Conservation (phyloP, 805 yeast genomes). For the Babjeviella inositovora region DNA sequence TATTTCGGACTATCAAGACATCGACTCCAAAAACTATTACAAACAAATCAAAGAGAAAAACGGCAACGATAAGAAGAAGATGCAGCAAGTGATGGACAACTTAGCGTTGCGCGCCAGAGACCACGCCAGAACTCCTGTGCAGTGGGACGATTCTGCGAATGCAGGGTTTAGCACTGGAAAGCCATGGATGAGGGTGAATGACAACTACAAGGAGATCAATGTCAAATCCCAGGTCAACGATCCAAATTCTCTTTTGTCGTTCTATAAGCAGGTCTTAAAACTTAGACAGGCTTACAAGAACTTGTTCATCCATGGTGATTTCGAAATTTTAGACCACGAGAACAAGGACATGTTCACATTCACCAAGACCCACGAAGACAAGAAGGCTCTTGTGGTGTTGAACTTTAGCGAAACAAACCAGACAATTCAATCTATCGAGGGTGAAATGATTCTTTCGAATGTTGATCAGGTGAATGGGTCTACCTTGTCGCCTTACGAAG, state of each 20-base stretch:
- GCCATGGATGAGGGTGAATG: slow-evolving; percentile 40
- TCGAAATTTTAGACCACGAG: slow-evolving; percentile 24
- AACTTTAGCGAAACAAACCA: slow-evolving; percentile 21
- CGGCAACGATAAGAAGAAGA: slow-evolving; percentile 9
- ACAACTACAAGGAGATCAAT: slow-evolving; percentile 29
- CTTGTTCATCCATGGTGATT: slow-evolving; percentile 24
- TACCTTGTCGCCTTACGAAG: slow-evolving; percentile 24
- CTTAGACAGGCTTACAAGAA: slow-evolving; percentile 27
- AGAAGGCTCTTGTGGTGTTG: slow-evolving; percentile 18
- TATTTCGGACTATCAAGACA: slow-evolving; percentile 31
- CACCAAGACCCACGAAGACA: slow-evolving; percentile 15
- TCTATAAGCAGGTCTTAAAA: slow-evolving; percentile 24
- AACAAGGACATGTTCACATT: slow-evolving; percentile 22
- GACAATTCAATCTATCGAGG: slow-evolving; percentile 9
- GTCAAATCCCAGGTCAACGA: slow-evolving; percentile 27
- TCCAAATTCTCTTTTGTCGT: slow-evolving; percentile 24
- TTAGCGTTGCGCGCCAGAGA: slow-evolving; percentile 28
- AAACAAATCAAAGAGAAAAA: slow-evolving; percentile 8
- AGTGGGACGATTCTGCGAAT: slow-evolving; percentile 25
- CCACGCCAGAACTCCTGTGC: slow-evolving; percentile 39
- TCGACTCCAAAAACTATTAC: slow-evolving; percentile 26
- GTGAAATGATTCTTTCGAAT: slow-evolving; percentile 14
- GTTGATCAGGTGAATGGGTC: slow-evolving; percentile 9
- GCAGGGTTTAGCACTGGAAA: slow-evolving; percentile 30
- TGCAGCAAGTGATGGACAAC: slow-evolving; percentile 12